These are phyloP conservation scores for Backusella tarrabulga DNA, from an alignment of 192 early-diverging fungal genomes.

Conservation along the genomic window DNA sequence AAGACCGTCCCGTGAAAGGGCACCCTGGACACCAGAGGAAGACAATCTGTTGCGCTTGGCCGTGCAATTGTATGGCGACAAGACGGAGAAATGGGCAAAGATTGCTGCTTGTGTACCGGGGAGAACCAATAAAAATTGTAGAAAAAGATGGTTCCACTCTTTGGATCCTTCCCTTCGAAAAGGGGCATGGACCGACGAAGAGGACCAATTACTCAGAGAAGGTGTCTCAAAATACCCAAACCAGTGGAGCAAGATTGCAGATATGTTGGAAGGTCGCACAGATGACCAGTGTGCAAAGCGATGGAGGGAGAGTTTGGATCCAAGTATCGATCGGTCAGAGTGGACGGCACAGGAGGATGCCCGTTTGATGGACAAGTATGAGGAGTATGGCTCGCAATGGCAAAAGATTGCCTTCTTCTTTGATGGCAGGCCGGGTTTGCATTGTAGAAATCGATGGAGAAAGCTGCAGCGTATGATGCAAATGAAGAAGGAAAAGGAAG, in stretches of 20 bases:
- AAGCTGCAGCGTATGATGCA: conserved; percentile 63
- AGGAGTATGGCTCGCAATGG: conserved; percentile 74
- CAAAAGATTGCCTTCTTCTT: conserved; percentile 75
- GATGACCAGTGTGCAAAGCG: conserved; percentile 91
- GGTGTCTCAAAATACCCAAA: conserved; percentile 68
- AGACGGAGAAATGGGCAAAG: conserved; percentile 76
- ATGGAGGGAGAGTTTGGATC: conserved; percentile 87
- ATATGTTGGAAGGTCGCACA: conserved; percentile 74
- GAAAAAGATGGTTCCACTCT: conserved; percentile 82
- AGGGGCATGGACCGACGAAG: conserved; percentile 80
- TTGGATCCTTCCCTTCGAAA: conserved; percentile 73
- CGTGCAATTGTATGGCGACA: conserved; percentile 70
- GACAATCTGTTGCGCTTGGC: conserved; percentile 70
- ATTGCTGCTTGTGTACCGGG: conserved; percentile 76
- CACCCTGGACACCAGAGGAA: conserved; percentile 76
- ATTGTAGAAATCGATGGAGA: conserved; percentile 80
- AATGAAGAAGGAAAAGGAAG: conserved; percentile 23
- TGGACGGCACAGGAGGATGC: conserved; percentile 71
- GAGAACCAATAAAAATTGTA: conserved; percentile 79
- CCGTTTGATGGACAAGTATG: conserved; percentile 57
- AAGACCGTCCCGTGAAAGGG: conserved; percentile 23
- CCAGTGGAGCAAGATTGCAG: conserved; percentile 83
- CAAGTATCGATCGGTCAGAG: conserved; percentile 68
- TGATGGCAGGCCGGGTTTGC: conserved; percentile 70
- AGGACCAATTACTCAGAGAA: conserved; percentile 69